Percentiles rank a stretch among this genome's conserved stretches.
Conservation (phyloP, 192 early-diverging fungal species). For the Coemansia sp. region DNA sequence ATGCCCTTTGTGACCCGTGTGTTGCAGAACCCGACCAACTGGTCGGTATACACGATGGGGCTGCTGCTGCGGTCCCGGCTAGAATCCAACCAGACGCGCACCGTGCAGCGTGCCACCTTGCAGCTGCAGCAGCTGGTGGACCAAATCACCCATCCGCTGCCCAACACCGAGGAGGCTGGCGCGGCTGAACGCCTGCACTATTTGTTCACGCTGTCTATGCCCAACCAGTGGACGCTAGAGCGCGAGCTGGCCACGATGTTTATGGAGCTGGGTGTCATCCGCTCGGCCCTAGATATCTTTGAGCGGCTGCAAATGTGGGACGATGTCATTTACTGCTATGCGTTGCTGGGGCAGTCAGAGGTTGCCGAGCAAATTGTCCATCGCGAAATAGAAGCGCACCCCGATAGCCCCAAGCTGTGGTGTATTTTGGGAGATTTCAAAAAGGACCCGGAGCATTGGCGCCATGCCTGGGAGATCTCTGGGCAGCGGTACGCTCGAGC, state of each 20-base stretch:
- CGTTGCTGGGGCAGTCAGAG: slow-evolving; percentile 78
- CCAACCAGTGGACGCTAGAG: slow-evolving; percentile 96
- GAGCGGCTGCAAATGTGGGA: slow-evolving; percentile 96
- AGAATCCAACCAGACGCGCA: slow-evolving; percentile 80
- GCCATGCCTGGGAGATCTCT: slow-evolving; percentile 87
- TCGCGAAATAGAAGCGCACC: slow-evolving; percentile 60
- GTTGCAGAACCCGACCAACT: slow-evolving; percentile 91
- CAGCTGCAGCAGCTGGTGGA: slow-evolving; percentile 98
- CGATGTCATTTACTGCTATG: slow-evolving; percentile 83
- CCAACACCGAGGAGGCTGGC: slow-evolving; percentile 31
- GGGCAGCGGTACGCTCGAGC: slow-evolving; percentile 81
- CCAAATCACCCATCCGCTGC: slow-evolving; percentile 65
- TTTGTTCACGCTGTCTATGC: slow-evolving; percentile 75
- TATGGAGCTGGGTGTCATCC: slow-evolving; percentile 79
- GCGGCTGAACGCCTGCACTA: slow-evolving; percentile 73
- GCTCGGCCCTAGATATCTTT: slow-evolving; percentile 92
- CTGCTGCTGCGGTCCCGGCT: slow-evolving; percentile 87
- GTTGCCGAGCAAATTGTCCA: slow-evolving; percentile 82
- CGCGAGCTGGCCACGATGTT: slow-evolving; percentile 83
- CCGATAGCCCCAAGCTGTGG: slow-evolving; percentile 79
- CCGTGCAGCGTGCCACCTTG: slow-evolving; percentile 82
- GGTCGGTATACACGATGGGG: slow-evolving; percentile 97
- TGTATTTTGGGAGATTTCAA: slow-evolving; percentile 90
- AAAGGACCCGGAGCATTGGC: slow-evolving; percentile 71
- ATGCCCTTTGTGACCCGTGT: slow-evolving; percentile 88